Base-by-base conservation (phyloP, 1,284 basidiomycete species). In the Leccinum brunneo-olivaceum region DNA sequence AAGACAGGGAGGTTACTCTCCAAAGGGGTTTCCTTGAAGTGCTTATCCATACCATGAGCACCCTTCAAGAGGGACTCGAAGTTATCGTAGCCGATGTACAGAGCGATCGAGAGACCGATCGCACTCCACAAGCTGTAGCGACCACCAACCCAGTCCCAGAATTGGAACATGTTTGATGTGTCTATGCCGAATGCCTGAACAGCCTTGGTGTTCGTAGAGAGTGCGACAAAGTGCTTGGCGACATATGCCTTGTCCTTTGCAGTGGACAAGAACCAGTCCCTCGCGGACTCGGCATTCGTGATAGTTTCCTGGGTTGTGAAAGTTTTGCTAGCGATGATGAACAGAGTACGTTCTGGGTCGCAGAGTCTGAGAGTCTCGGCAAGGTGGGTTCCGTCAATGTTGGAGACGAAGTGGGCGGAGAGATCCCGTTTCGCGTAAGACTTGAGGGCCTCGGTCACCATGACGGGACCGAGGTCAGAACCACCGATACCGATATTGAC, bases 121-220 rank as follows among this genome's bases (percentile, higher is more conserved):
- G 96, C 94, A 50, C 90, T 92, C 95, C 96, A 98, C 56, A 98
- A 77, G 55, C 89, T 93, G 79, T 98, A 98, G 53, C 95, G 83
- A 33, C 96, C 95, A 52, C 95, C 95, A 53, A 98, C 95, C 96
- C 96, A 98, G 70, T 98, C 96, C 95, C 95, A 98, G 81, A 98
- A 98, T 65, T 89, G 84, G 82, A 98, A 98, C 94, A 98, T 98
- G 74, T 98, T 98, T 56, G 80, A 76, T 56, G 85, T 70, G 48
- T 84, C 76, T 58, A 98, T 98, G 44, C 95, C 96, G 59, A 98
- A 98, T n/a, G 76, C 81, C 24, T 91, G 91, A 45, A 97, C 96
- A 6, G 88, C 92, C 63, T 86, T 81, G 47, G 90, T 91, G 71
- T 98, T 98, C 52, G 96, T 98, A 60, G 89, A 92, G 47, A 98